A percentile compares a stretch with the other conserved stretches of the same genome.
Evolutionary conservation across 2,329 filamentous ascomycete species (phyloP).

Genomic region (Lachnellula arida): DNA sequence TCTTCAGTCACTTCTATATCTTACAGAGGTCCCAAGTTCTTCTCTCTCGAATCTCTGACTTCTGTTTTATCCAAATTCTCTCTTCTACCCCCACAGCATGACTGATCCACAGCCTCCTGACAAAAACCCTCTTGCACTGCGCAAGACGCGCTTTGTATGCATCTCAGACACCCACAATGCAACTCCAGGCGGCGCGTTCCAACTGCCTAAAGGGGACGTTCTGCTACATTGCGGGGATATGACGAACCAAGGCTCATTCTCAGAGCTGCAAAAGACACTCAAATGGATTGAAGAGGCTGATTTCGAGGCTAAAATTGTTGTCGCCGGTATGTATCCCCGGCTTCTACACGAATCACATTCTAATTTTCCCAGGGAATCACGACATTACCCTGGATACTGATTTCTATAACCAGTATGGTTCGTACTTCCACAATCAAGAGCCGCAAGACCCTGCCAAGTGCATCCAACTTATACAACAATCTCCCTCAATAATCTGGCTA

Average conservation of each 20-base stretch:
- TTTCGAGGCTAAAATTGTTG: constrained; percentile 66
- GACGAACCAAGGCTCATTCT: constrained; percentile 64
- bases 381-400: constrained; percentile 64
- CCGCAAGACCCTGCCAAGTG: constrained; percentile 51
- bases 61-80: not conserved
- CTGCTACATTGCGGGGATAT: constrained; percentile 73
- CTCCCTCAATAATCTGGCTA: constrained; percentile 59
- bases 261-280: constrained; percentile 56
- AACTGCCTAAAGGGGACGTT: constrained; percentile 66
- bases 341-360: not conserved
- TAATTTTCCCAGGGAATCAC: constrained; percentile 58
- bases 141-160: constrained; percentile 63
- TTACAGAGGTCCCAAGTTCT: not conserved
- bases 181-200: constrained; percentile 44
- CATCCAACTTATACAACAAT: constrained; percentile 39
- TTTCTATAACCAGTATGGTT: constrained; percentile 53
- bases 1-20: not conserved
- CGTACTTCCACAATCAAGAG: constrained; percentile 51
- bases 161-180: constrained; percentile 73
- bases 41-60: not conserved
- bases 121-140: constrained; percentile 3
- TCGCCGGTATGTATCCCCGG: constrained; percentile 50
- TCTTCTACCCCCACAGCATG: not conserved
- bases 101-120: not conserved
- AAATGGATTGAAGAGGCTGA: constrained; percentile 63